Conservation (phyloP, 2,329 filamentous ascomycete species). For the Huntiella abstrusa region DNA sequence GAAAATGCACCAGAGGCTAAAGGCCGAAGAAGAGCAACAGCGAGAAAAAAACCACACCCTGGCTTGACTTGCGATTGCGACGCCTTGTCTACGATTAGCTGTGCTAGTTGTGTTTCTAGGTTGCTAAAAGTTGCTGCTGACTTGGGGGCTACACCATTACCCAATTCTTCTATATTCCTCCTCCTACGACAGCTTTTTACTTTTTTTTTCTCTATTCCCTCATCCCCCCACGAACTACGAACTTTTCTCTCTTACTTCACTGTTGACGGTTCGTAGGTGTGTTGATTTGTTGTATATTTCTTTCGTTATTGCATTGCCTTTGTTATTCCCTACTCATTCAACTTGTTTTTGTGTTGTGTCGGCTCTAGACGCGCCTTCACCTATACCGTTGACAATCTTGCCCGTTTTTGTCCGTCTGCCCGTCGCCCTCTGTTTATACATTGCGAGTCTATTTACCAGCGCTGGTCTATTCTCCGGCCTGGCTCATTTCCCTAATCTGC, state of each 20-base stretch:
- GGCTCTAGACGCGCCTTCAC: no score
- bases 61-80: neutral
- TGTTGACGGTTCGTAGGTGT: neutral
- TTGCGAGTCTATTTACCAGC: no score
- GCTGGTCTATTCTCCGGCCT: no score
- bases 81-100: neutral
- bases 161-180: neutral
- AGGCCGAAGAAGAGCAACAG: neutral
- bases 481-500: no score
- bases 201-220: constrained; percentile 1
- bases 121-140: neutral
- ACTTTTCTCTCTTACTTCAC: neutral
- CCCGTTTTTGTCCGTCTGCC: no score
- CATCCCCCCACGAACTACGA: neutral
- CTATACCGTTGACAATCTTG: no score
- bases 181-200: constrained; percentile 1
- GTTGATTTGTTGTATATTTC: no score
- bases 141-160: constrained; percentile 3
- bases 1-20: no score
- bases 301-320: no score
- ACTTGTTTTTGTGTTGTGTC: no score
- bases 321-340: no score
- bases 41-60: neutral
- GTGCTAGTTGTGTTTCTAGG: constrained; percentile 1
- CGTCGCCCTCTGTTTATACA: no score